A percentile compares a stretch with the other conserved stretches of the same genome.
These are phyloP conservation scores for Phyllosticta citribraziliensis DNA, from an alignment of 2,329 filamentous ascomycete species.

Conservation along the genomic window DNA sequence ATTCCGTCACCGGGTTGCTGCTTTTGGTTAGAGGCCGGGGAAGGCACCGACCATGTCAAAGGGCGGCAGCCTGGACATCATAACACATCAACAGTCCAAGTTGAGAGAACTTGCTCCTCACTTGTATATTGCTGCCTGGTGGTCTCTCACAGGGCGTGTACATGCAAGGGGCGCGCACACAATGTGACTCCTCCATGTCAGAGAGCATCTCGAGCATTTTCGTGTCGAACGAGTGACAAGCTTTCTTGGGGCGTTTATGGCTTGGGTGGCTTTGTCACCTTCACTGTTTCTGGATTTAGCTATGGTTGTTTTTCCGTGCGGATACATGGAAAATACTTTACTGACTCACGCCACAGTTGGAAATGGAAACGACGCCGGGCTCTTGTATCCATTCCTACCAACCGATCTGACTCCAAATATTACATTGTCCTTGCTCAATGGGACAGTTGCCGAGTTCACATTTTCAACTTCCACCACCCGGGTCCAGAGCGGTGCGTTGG, in stretches of 20 bases:
- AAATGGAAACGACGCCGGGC: slow-evolving; percentile 38
- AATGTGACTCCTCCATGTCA: not conserved
- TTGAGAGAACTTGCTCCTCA: not conserved
- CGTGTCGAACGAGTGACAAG: not conserved
- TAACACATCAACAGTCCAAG: not conserved
- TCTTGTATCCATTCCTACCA: slow-evolving; percentile 41
- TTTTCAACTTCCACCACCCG: slow-evolving; percentile 40
- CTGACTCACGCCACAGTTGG: slow-evolving; percentile 15
- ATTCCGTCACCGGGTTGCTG: not conserved
- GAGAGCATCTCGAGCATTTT: not conserved
- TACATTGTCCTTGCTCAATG: slow-evolving; percentile 48
- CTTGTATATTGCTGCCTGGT: not conserved
- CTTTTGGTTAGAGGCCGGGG: not conserved
- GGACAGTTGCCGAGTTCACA: slow-evolving; percentile 35
- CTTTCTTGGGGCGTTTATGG: not conserved
- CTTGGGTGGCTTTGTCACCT: not conserved
- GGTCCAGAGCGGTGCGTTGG: slow-evolving; percentile 42
- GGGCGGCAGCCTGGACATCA: not conserved
- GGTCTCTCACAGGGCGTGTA: not conserved
- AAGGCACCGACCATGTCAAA: not conserved
- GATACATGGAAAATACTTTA: not conserved
- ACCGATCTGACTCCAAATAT: slow-evolving; percentile 47
- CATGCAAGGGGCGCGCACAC: not conserved
- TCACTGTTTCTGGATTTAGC: not conserved
- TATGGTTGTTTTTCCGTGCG: not conserved